phyloP scores from a whole-genome alignment of 1,139 yeast genomes.

The Lipomyces yarrowii region DNA sequence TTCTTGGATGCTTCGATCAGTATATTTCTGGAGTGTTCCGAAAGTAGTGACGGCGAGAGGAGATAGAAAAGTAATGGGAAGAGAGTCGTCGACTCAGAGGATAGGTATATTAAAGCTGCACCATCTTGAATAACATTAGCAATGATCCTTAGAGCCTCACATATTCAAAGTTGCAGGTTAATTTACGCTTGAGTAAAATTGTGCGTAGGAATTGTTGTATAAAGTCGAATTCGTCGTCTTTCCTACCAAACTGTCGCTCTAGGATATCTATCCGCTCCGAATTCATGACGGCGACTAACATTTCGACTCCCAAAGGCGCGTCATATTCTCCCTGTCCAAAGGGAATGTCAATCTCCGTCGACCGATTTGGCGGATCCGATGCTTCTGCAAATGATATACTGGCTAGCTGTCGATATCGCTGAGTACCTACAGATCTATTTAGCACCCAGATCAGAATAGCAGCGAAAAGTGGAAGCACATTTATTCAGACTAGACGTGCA shows the following conservation, averaged over 20 bases:
- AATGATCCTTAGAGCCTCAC: background rate
- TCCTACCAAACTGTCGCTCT: slow-evolving; percentile 31
- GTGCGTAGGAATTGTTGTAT: slow-evolving; percentile 60
- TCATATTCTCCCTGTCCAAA: slow-evolving; percentile 43
- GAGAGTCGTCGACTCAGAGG: slow-evolving; percentile 13
- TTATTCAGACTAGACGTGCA: background rate
- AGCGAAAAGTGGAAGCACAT: background rate
- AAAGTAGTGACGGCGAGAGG: slow-evolving; percentile 15
- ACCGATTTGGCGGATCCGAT: background rate
- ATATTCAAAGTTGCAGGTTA: background rate
- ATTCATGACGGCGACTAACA: slow-evolving; percentile 38
- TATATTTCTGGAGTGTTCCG: slow-evolving; percentile 5
- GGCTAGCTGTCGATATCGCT: slow-evolving; percentile 12
- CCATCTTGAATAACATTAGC: slow-evolving; percentile 17
- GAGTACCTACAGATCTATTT: slow-evolving; percentile 8
- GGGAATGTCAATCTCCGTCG: slow-evolving; percentile 36
- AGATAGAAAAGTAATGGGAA: slow-evolving; percentile 21
- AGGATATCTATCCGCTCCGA: slow-evolving; percentile 31
- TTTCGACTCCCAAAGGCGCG: slow-evolving; percentile 41
- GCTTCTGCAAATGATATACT: slow-evolving; percentile 17
- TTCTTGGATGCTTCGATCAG: slow-evolving; percentile 11
- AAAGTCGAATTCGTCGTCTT: slow-evolving; percentile 44
- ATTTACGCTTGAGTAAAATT: slow-evolving; percentile 50
- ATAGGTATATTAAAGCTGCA: slow-evolving; percentile 24
- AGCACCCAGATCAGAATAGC: background rate